Evolutionary conservation across 805 yeast genomes (phyloP), one percentile per base, ranked within the genome.

Genomic region (Trichomonascus vanleenenianus): DNA sequence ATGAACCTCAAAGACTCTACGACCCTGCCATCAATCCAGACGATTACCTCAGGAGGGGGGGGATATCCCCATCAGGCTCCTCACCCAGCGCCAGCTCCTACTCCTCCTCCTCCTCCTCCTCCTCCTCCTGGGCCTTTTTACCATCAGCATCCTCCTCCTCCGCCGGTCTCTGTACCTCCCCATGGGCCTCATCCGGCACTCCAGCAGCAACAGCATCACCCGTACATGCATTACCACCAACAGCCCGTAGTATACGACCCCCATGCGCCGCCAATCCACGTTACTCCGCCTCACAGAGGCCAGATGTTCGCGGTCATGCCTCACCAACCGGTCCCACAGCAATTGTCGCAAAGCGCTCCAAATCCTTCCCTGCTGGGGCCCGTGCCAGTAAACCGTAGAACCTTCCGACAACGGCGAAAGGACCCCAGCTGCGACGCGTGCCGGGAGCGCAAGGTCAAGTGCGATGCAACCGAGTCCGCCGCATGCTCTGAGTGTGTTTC

Each of bases 351-450:
- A 20, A 10, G 7, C 5, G 20, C 7, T 5, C 22, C 3, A 11
- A 34, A 34, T 34, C 20, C 12, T 9, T 18, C 19, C 7, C 20
- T 34, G 5, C 22, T 34, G 20, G 38, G 38, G 14, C 20, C 38
- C 14, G 38, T 34, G 20, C 38, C 40, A 12, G 30, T 37, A 3
- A 39, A 42, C 43, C 44, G 52, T 16, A 46, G 61, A 5, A 54
- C 58, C 20, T 55, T 57, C 35, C 52, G 62, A 11, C 60, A 57
- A 38, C 56, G 62, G 25, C 44, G 62, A 12, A 58, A 58, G 34
- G 59, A 58, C 41, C 62, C 62, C 9, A 57, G 61, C 9, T 58
- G 62, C 48, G 62, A 58, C 36, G 59, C 62, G 30, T 58, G 62
- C 39, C 50, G 62, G 19, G 62, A 58, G 40, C 51, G 62, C 16